Conservation (phyloP, 176 grass and related monocot genomes). For the Tillandsia leiboldiana region DNA sequence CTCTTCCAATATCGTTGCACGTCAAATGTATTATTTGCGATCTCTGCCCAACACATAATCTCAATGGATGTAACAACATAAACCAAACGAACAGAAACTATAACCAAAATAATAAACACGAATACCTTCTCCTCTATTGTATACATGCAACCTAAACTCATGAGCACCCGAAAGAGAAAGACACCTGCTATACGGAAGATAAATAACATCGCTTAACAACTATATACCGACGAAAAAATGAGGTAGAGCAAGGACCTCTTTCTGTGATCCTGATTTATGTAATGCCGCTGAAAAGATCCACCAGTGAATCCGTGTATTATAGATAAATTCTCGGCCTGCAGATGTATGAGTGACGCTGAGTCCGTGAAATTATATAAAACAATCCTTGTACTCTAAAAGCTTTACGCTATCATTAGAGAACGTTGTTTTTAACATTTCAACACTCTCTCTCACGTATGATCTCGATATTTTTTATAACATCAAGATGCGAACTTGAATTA, state of each 20-base stretch:
- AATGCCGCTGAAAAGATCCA: constrained; percentile 32
- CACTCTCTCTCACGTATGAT: no score
- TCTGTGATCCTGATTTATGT: constrained; percentile 35
- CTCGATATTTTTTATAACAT: no score
- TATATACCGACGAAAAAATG: neutral
- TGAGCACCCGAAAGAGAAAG: constrained; percentile 38
- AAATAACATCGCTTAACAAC: neutral
- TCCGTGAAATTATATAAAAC: no score
- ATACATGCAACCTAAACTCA: constrained; percentile 24
- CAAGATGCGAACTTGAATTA: no score
- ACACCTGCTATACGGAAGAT: constrained; percentile 11
- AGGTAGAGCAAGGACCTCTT: constrained; percentile 25
- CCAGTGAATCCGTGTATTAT: constrained; percentile 44
- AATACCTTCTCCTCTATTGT: constrained; percentile 27
- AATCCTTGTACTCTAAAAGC: no score
- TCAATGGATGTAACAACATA: constrained; percentile 6
- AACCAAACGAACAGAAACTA: neutral
- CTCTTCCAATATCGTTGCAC: constrained; percentile 43
- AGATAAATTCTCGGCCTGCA: constrained; percentile 37
- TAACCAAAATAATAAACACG: neutral
- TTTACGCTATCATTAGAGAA: no score
- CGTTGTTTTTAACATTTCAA: no score
- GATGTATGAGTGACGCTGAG: neutral
- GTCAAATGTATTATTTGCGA: constrained; percentile 2
- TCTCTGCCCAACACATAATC: constrained; percentile 22